These are phyloP conservation scores for Suillus subluteus DNA, from an alignment of 768 basidiomycete species.

Conservation along the genomic window DNA sequence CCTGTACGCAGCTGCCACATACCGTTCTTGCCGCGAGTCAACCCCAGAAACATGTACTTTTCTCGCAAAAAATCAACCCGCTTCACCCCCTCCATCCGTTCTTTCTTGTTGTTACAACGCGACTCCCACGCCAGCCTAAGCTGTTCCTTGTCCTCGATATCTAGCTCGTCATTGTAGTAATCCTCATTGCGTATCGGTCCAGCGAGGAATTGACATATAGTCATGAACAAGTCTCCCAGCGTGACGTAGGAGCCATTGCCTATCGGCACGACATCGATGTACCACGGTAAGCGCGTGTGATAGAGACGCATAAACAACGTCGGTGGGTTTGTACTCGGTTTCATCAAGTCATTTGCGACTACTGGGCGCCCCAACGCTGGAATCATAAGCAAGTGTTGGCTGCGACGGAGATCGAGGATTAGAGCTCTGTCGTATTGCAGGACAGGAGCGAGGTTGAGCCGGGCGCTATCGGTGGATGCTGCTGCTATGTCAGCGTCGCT, in stretches of 20 bases:
- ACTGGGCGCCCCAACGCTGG: conserved; percentile 46
- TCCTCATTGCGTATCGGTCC: conserved; percentile 52
- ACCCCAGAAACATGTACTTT: conserved; percentile 54
- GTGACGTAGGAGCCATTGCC: conserved; percentile 57
- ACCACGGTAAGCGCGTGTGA: conserved; percentile 66
- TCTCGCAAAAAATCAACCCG: conserved; percentile 65
- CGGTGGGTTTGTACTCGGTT: conserved; percentile 56
- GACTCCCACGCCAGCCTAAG: conserved; percentile 49
- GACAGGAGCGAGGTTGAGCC: conserved; percentile 26
- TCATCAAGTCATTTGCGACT: conserved; percentile 54
- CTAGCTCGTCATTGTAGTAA: conserved; percentile 62
- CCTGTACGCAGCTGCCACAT: conserved; percentile 69
- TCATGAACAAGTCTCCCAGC: conserved; percentile 54
- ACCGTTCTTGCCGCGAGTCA: conserved; percentile 56
- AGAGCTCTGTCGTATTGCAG: conserved; percentile 34
- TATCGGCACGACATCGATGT: conserved; percentile 55
- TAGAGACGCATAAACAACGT: conserved; percentile 55
- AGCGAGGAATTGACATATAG: conserved; percentile 48
- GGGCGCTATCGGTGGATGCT: conserved; percentile 32
- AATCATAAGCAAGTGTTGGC: conserved; percentile 45
- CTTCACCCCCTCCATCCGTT: conserved; percentile 48
- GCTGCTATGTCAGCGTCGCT: neutral
- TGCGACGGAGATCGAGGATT: conserved; percentile 53
- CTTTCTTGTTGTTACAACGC: conserved; percentile 43
- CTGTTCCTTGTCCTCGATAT: conserved; percentile 44